A percentile compares a stretch with the other conserved stretches of the same genome.
These are phyloP conservation scores for Podila clonocystis DNA, from an alignment of 192 early-diverging fungal species.

Conservation along the genomic window DNA sequence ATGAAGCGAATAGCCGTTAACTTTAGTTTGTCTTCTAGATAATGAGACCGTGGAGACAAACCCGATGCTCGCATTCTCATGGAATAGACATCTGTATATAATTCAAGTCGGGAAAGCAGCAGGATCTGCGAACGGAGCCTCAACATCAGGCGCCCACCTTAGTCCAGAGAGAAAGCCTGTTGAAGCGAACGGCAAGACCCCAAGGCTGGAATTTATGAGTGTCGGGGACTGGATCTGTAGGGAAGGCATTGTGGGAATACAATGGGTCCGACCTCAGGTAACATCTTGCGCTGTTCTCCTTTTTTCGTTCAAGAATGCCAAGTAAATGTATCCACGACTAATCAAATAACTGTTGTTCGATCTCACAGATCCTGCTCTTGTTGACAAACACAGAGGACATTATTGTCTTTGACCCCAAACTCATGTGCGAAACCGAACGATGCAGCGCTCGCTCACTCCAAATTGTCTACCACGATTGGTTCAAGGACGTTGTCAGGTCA, in stretches of 20 bases:
- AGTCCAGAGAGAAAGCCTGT: constrained; percentile 32
- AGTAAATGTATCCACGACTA: neutral
- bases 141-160: constrained; percentile 10
- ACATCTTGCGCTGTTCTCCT: neutral
- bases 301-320: neutral
- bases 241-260: constrained; percentile 66
- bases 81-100: constrained; percentile 65
- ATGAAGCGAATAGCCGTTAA: neutral
- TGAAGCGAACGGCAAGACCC: constrained; percentile 27
- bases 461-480: constrained; percentile 68
- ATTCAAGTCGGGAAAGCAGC: constrained; percentile 50
- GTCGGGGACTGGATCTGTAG: constrained; percentile 61
- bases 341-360: neutral
- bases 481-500: constrained; percentile 53
- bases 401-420: constrained; percentile 66
- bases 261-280: constrained; percentile 71
- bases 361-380: constrained; percentile 60
- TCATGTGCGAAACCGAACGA: constrained; percentile 60
- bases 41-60: constrained; percentile 43
- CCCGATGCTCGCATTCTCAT: constrained; percentile 66
- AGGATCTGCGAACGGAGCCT: neutral
- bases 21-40: constrained; percentile 10
- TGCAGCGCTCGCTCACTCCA: constrained; percentile 57
- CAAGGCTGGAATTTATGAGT: constrained; percentile 57
- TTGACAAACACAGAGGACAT: constrained; percentile 67